Base-by-base conservation (phyloP, 2,329 filamentous ascomycete genomes). In the Monilinia polystroma region DNA sequence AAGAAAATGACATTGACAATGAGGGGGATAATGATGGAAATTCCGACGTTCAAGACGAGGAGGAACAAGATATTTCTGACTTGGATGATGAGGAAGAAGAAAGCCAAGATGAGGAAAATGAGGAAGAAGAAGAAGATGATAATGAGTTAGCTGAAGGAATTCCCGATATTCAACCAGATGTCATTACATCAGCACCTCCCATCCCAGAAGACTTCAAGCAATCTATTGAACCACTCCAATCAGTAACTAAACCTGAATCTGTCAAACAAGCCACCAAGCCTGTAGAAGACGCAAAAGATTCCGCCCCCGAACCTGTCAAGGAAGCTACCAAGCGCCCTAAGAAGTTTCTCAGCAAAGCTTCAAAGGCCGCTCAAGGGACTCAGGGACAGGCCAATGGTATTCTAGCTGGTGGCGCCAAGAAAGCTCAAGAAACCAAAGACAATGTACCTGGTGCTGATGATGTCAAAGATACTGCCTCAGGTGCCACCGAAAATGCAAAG, bases 281-380 rank as follows among this genome's bases (percentile, higher is more conserved):
- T 14, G 26, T 43, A 12, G 12, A 49, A 20, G 52, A 58, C n/a
- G 43, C 49, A 16, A 63, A 26, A 26, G n/a, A 62, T 20, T 62
- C 58, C 1, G 8, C 23, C 1, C 29, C 59, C 12, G 64, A 66
- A 14, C 38, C 56, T 20, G 49, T 10, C 6, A 62, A 51, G 32
- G 58, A 62, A 18, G 58, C n/a, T 2, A 35, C 45, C 14, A 62
- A 66, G 45, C 56, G 56, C 3, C 64, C 64, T 5, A 66, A 66
- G 64, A 66, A 66, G 18, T 66, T 66, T 26, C 26, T 66, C 11
- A 64, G 65, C 29, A 66, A 66, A 51, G 58, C 65, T 47, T 55
- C 57, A 20, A 64, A 63, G 38, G 29, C 58, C 6, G 58, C 65
- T 8, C 65, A 66, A 52, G 38, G 45, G 14, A 16, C 23, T n/a